These are phyloP conservation scores for Eimeria mitis DNA, from an alignment of 169 alveolate species.

Conservation along the genomic window DNA sequence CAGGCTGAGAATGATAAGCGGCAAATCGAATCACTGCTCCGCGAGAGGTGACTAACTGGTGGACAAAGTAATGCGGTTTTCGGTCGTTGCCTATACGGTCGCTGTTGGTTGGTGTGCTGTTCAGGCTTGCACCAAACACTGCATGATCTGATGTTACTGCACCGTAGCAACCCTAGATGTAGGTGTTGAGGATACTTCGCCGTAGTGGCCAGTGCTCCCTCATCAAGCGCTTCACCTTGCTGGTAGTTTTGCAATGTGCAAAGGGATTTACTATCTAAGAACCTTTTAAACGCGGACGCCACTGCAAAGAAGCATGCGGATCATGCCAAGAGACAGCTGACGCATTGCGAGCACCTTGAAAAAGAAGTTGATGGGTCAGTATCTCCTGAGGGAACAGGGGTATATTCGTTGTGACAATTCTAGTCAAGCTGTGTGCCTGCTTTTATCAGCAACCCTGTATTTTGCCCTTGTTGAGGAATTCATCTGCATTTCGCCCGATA, in stretches of 20 bases:
- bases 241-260: not conserved
- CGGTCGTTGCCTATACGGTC: not conserved
- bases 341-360: constrained; percentile 76
- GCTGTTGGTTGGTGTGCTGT: not conserved
- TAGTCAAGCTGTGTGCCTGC: not conserved
- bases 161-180: not conserved
- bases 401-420: not conserved
- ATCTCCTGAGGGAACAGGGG: not conserved
- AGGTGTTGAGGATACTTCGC: not conserved
- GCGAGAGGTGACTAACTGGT: constrained; percentile 73
- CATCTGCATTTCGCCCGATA: not conserved
- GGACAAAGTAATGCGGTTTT: too few relatives aligned
- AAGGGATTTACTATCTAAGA: constrained; percentile 79
- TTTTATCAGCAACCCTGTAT: not conserved
- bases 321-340: constrained; percentile 76
- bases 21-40: constrained; percentile 74
- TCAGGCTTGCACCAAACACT: not conserved
- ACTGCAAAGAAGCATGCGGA: constrained; percentile 87
- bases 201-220: not conserved
- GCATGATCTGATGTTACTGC: not conserved
- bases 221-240: not conserved
- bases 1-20: constrained; percentile 81
- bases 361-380: constrained; percentile 68
- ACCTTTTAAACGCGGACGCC: constrained; percentile 80
- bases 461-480: not conserved